Percentiles rank a stretch among this genome's conserved stretches.
Conservation (phyloP, 1,284 basidiomycete genomes). For the Trametes polyzona region DNA sequence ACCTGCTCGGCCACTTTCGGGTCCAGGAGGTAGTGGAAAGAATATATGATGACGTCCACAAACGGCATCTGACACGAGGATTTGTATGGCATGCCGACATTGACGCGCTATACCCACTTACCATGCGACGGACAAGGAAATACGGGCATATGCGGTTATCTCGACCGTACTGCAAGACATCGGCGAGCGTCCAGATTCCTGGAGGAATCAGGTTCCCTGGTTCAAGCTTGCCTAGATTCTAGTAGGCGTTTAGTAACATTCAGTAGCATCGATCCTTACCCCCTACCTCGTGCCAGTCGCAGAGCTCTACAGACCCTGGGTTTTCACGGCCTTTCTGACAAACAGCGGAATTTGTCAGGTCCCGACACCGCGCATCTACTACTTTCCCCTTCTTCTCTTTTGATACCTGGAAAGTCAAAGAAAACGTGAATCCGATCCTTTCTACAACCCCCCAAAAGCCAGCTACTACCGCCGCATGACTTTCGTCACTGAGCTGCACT, state of each 20-base stretch:
- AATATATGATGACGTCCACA: slow-evolving; percentile 97
- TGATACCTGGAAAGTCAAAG: slow-evolving; percentile 66
- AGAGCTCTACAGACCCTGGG: slow-evolving; percentile 92
- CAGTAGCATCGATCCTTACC: neutral
- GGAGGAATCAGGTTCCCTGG: slow-evolving; percentile 84
- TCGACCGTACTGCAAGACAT: slow-evolving; percentile 88
- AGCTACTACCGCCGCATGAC: neutral
- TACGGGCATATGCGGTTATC: slow-evolving; percentile 93
- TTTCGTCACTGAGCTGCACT: slow-evolving; percentile 27
- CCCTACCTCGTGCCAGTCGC: slow-evolving; percentile 92
- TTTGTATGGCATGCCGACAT: neutral
- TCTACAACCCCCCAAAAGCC: neutral
- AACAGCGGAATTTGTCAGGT: slow-evolving; percentile 87
- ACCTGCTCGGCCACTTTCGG: slow-evolving; percentile 99
- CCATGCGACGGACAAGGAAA: slow-evolving; percentile 96
- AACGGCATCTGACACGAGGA: slow-evolving; percentile 78
- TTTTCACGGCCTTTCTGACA: slow-evolving; percentile 88
- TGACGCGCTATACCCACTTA: slow-evolving; percentile 39
- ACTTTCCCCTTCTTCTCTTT: slow-evolving; percentile 99
- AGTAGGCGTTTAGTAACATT: neutral
- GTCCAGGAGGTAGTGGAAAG: slow-evolving; percentile 98
- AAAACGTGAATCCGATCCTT: neutral
- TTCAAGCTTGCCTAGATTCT: slow-evolving; percentile 82
- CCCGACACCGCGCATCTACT: slow-evolving; percentile 96
- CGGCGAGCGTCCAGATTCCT: slow-evolving; percentile 95